Evolutionary conservation across 2,329 filamentous ascomycete species (phyloP), one percentile per base, ranked within the genome.

Genomic region (Emmonsiellopsis sp.): DNA sequence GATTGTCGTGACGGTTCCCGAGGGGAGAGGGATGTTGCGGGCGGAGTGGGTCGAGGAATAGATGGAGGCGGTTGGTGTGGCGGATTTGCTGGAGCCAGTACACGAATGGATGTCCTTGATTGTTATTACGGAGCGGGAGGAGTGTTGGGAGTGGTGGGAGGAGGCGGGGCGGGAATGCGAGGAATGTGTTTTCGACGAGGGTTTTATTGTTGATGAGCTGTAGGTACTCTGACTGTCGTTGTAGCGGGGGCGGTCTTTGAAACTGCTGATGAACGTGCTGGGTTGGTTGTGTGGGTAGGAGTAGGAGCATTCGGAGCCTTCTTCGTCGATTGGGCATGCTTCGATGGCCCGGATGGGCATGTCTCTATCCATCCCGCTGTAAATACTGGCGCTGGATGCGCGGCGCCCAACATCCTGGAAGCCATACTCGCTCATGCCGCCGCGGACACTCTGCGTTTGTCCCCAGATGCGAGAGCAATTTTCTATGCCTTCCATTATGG

Each of bases 191-290:
- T 55, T 46, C 42, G 50, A 52, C 48, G 54, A 53, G 17, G 53
- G 36, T 42, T 53, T 53, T 6, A 68, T 62, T 1, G 69, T 71
- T 10, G 69, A 71, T 2, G 66, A 58, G 5, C 67, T 68, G 47
- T 67, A 66, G 31, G 66, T 61, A 49, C 67, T 71, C 11, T 60
- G 62, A 33, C 60, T 50, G 51, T 63, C 55, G 49, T 58, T 49
- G 27, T 49, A 42, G 33, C 65, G 63, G 33, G 57, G 50, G 2
- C 48, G 53, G 6, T 57, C 69, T 33, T 62, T 63, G 59, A 69
- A 72, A 56, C 67, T 71, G 65, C 69, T 73, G 61, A 72, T 71
- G 53, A 72, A 66, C 6, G 70, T 71, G 56, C 68, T 69, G 45
- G 68, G 64, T 49, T 65, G 64, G 56, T 49, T 51, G 40, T 55